Percentiles rank a stretch among this genome's conserved stretches.
Evolutionary conservation across 2,329 filamentous ascomycete genomes (phyloP).

Genomic region (Basipetospora chlamydospora): DNA sequence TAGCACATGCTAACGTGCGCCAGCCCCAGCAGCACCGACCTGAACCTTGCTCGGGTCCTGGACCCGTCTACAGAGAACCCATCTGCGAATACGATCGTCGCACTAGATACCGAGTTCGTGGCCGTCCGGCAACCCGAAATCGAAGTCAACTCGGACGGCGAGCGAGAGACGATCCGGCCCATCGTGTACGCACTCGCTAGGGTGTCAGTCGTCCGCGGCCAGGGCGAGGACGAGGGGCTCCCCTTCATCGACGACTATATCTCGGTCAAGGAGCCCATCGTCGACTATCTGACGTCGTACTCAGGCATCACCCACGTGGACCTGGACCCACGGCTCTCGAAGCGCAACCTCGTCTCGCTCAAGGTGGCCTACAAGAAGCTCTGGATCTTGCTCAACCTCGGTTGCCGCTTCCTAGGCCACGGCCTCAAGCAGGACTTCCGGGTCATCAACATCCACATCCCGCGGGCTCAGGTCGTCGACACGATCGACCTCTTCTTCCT

Average conservation of each 20-base stretch:
- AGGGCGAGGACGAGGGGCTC: conserved; percentile 60
- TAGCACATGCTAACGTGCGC: too few species aligned
- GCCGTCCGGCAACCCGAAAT: conserved; percentile 86
- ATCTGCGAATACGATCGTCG: conserved; percentile 59
- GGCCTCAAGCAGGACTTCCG: conserved; percentile 91
- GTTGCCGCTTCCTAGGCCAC: conserved; percentile 87
- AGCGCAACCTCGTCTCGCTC: conserved; percentile 70
- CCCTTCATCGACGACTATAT: conserved; percentile 99
- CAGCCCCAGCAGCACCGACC: too few species aligned
- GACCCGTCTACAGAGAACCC: conserved; percentile 48
- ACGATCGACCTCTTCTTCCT: conserved; percentile 88
- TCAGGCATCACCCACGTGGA: conserved; percentile 83
- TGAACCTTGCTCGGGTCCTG: conserved; percentile 48
- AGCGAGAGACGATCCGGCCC: conserved; percentile 80
- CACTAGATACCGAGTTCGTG: conserved; percentile 93
- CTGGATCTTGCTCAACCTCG: conserved; percentile 89
- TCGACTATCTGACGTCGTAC: conserved; percentile 90
- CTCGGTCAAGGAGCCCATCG: conserved; percentile 73
- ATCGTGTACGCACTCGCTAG: conserved; percentile 85
- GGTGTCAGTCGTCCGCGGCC: conserved; percentile 75
- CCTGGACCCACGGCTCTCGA: conserved; percentile 62
- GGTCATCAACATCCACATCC: conserved; percentile 95
- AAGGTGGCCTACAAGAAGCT: conserved; percentile 96
- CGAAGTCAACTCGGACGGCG: conserved; percentile 88
- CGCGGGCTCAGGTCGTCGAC: conserved; percentile 79